Evolutionary conservation across 1,139 yeast genomes (phyloP), one percentile per base, ranked within the genome.

Genomic region (Saccharomyces hybrid): DNA sequence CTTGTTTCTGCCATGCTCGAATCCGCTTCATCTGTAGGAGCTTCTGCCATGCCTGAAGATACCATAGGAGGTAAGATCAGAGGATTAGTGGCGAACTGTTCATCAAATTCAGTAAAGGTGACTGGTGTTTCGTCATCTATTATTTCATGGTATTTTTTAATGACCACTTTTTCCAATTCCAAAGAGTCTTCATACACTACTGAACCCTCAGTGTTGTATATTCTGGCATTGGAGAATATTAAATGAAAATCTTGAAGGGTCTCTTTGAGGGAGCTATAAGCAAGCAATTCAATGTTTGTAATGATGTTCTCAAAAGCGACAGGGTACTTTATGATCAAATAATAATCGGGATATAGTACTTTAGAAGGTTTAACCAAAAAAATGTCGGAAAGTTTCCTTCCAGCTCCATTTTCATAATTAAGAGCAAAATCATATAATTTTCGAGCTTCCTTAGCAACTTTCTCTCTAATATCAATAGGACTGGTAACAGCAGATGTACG

Each of bases 171-270:
- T 67, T 88, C 93, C 61, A 91, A 72, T 25, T 73, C 76, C 44
- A 78, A 72, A 0, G 98, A 95, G 71, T 90, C 97, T 56, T 81
- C 78, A 63, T 83, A 88, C 14, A 91, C 89, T 57, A 84, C 70
- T 1, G 96, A 88, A 0, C 95, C 96, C 68, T 88, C 96, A 65
- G 89, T 95, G 65, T 91, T 91, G 69, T 89, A 91, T n/a, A 81
- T 80, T 59, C 84, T 78, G 1, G 97, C 97, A 70, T 91, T 91
- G 56, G 80, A 77, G 70, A 88, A 87, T 81, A 91, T 87, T 61
- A 84, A 77, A 61, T 84, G 85, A 55, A 88, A 74, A 66, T 88
- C 96, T 59, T 80, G 86, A 54, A 83, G 71, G 56, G 87, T 79
- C 61, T 86, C 91, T 41, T 80, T 77, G 50, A 84, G 70, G 6